These are phyloP conservation scores for Dactylellina haptotyla DNA, from an alignment of 2,329 filamentous ascomycete species.

Conservation along the genomic window DNA sequence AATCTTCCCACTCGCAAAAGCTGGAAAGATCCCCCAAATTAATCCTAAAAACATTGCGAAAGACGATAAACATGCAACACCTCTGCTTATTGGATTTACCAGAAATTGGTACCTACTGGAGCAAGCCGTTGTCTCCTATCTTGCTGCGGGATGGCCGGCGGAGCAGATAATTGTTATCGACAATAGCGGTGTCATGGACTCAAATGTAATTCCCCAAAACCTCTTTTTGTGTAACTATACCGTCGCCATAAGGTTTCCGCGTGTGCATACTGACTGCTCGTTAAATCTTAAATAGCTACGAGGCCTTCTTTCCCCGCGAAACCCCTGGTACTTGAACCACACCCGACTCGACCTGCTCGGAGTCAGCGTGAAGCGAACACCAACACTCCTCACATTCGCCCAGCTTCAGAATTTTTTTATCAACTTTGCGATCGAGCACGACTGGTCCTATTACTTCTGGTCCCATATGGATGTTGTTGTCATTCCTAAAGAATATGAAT, in stretches of 20 bases:
- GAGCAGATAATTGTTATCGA: constrained; percentile 70
- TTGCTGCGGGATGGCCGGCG: constrained; percentile 70
- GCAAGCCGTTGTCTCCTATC: constrained; percentile 69
- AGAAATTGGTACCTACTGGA: constrained; percentile 69
- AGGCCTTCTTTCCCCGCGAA: constrained; percentile 66
- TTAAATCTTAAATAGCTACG: constrained; percentile 55
- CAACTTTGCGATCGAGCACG: constrained; percentile 63
- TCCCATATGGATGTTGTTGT: constrained; percentile 69
- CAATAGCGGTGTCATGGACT: constrained; percentile 69
- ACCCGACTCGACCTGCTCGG: constrained; percentile 64
- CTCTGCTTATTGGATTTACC: constrained; percentile 71
- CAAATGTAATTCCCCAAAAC: constrained; percentile 61
- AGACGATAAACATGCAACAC: constrained; percentile 60
- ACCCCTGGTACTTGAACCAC: constrained; percentile 70
- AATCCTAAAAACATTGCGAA: constrained; percentile 41
- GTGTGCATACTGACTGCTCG: neutral
- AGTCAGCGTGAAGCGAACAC: constrained; percentile 66
- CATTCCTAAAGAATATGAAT: constrained; percentile 59
- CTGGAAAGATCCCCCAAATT: constrained; percentile 50
- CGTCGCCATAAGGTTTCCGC: no score
- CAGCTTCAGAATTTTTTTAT: constrained; percentile 70
- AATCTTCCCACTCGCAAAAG: constrained; percentile 52
- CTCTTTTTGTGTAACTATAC: no score
- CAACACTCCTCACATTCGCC: constrained; percentile 67
- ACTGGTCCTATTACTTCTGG: constrained; percentile 68